Conservation (phyloP, 2,329 filamentous ascomycete species). For the Trichoderma cornu-damae region DNA sequence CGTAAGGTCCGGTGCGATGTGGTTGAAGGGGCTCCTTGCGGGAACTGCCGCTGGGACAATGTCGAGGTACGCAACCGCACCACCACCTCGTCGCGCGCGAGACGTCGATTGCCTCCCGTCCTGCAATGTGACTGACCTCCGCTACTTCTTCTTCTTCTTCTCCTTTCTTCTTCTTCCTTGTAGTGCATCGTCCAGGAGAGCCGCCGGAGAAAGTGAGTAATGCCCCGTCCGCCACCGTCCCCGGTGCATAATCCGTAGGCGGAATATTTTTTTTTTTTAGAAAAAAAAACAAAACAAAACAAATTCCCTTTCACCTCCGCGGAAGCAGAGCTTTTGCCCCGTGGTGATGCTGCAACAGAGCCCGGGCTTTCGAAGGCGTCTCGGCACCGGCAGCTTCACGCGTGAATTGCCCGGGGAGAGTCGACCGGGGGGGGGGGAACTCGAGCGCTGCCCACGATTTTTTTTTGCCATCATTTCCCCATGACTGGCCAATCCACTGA, state of each 20-base stretch:
- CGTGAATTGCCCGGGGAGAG: background rate
- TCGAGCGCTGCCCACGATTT: background rate
- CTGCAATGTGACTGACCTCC: conserved; percentile 7
- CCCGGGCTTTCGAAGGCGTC: background rate
- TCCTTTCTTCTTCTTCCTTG: conserved; percentile 13
- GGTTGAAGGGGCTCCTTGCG: conserved; percentile 80
- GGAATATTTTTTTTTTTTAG: no score
- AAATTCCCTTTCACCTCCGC: background rate
- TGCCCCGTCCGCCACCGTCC: background rate
- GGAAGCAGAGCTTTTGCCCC: background rate
- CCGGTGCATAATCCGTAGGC: background rate
- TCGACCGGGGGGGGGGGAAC: background rate
- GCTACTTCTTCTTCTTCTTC: no score
- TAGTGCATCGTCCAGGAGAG: conserved; percentile 70
- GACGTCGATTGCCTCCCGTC: no score
- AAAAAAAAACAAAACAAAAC: no score
- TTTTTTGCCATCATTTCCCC: background rate
- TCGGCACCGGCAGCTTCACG: background rate
- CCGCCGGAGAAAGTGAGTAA: conserved; percentile 75
- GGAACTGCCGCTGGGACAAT: conserved; percentile 77
- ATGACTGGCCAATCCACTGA: conserved; percentile 12
- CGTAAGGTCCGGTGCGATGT: conserved; percentile 94
- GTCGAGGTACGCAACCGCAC: conserved; percentile 56
- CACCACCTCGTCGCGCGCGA: no score
- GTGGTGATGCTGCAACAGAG: background rate